phyloP scores from a whole-genome alignment of 1,284 basidiomycete genomes.

The Pseudozyma tsukubaensis region DNA sequence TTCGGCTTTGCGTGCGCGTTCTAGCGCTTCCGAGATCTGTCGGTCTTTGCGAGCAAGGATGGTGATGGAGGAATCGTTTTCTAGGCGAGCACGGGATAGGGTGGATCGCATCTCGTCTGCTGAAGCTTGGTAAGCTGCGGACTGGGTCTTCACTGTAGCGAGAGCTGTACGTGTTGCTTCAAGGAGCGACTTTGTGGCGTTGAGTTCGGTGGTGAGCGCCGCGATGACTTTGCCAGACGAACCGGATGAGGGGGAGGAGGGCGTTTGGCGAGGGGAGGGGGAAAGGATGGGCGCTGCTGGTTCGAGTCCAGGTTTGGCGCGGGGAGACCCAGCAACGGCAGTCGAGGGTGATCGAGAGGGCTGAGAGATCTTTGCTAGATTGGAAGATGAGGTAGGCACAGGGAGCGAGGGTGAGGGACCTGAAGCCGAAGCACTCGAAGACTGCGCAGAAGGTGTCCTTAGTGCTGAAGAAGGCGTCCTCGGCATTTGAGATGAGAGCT shows the following conservation, averaged over 20 bases:
- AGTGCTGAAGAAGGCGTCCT: background rate
- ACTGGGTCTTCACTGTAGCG: constrained; percentile 79
- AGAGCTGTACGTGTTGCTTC: constrained; percentile 85
- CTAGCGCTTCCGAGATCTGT: constrained; percentile 76
- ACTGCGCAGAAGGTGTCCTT: background rate
- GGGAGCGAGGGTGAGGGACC: background rate
- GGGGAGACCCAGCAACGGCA: background rate
- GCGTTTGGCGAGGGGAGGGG: background rate
- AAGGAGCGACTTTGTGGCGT: constrained; percentile 70
- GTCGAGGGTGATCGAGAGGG: background rate
- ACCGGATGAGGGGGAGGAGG: background rate
- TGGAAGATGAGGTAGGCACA: background rate
- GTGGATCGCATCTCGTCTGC: constrained; percentile 87
- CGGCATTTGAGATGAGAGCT: background rate
- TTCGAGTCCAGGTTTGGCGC: background rate
- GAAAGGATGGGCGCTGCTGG: constrained; percentile 8
- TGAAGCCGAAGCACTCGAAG: background rate
- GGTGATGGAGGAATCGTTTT: constrained; percentile 85
- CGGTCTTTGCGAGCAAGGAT: constrained; percentile 87
- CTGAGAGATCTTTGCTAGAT: background rate
- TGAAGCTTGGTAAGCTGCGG: constrained; percentile 79
- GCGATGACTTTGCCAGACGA: constrained; percentile 45
- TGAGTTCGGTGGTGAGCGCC: constrained; percentile 49
- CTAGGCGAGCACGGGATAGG: constrained; percentile 80
- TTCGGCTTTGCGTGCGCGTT: constrained; percentile 66